Conservation (phyloP, 345 rosid genomes). For the Bruguiera parviflora region DNA sequence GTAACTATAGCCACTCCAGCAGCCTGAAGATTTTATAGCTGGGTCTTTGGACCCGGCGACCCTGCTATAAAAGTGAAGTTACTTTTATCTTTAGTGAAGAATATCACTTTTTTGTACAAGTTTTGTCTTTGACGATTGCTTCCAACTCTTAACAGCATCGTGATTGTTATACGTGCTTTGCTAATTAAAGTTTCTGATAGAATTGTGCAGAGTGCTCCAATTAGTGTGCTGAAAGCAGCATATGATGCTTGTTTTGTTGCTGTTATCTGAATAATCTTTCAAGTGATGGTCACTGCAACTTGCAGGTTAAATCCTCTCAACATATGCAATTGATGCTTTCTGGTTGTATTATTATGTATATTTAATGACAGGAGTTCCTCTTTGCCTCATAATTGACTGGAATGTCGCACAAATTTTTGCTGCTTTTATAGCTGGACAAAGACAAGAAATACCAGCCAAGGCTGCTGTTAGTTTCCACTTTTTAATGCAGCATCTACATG, state of each 20-base stretch:
- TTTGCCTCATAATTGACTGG: constrained; percentile 42
- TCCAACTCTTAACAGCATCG: constrained; percentile 8
- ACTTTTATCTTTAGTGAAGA: constrained; percentile 14
- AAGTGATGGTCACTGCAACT: constrained; percentile 85
- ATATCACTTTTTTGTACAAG: neutral
- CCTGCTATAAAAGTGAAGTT: constrained; percentile 89
- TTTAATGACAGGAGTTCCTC: constrained; percentile 16
- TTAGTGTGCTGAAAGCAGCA: constrained; percentile 60
- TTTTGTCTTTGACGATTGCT: constrained; percentile 2
- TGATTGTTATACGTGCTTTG: constrained; percentile 31
- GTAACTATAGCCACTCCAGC: constrained; percentile 69
- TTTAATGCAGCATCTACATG: neutral
- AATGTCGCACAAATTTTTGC: constrained; percentile 91
- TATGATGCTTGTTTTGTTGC: constrained; percentile 74
- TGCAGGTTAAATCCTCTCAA: constrained; percentile 58
- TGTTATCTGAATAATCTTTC: constrained; percentile 60
- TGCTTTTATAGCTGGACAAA: constrained; percentile 67
- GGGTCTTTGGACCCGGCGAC: constrained; percentile 84
- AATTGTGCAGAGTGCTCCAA: constrained; percentile 70
- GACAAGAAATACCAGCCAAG: constrained; percentile 73
- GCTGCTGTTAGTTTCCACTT: constrained; percentile 42
- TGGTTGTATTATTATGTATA: constrained; percentile 9
- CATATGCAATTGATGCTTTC: neutral
- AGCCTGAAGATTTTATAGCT: constrained; percentile 77
- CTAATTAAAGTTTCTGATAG: constrained; percentile 51